A percentile compares a stretch with the other conserved stretches of the same genome.
Evolutionary conservation across 176 grass and related monocot genomes (phyloP).

Genomic region (Oryza meridionalis): DNA sequence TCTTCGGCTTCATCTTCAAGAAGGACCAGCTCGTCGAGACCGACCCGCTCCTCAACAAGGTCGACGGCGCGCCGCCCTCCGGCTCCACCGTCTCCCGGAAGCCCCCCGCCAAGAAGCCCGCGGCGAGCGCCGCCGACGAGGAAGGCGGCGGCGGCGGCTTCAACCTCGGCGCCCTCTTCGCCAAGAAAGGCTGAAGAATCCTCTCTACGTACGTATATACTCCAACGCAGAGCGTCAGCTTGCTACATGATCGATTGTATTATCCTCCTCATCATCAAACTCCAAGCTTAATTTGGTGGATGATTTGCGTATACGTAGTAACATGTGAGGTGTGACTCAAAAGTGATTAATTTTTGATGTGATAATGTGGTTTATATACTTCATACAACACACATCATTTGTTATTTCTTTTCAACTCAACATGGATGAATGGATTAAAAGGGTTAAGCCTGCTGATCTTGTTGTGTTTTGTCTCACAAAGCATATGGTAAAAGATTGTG

Average conservation of each 20-base stretch:
- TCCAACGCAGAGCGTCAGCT: neutral
- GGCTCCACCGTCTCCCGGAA: slow-evolving; percentile 26
- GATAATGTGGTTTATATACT: neutral
- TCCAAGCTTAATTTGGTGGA: neutral
- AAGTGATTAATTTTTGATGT: neutral
- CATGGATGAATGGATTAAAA: neutral
- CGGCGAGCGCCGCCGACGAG: slow-evolving; percentile 2
- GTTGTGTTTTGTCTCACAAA: neutral
- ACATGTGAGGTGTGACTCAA: neutral
- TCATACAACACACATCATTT: neutral
- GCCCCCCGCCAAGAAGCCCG: slow-evolving; percentile 35
- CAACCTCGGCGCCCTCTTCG: slow-evolving; percentile 56
- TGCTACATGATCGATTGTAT: neutral
- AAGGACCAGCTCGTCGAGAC: slow-evolving; percentile 73
- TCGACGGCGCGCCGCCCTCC: slow-evolving; percentile 31
- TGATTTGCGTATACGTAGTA: neutral
- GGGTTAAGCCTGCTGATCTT: neutral
- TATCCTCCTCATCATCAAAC: slow-evolving; percentile 1
- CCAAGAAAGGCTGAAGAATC: slow-evolving; percentile 55
- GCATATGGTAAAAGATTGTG: neutral
- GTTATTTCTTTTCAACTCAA: neutral
- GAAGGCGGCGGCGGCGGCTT: slow-evolving; percentile 44
- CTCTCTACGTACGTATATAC: neutral
- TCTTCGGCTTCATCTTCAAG: slow-evolving; percentile 55
- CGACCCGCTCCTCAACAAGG: slow-evolving; percentile 68